Evolutionary conservation across 345 rosid genomes (phyloP).

Genomic region (Durio zibethinus): DNA sequence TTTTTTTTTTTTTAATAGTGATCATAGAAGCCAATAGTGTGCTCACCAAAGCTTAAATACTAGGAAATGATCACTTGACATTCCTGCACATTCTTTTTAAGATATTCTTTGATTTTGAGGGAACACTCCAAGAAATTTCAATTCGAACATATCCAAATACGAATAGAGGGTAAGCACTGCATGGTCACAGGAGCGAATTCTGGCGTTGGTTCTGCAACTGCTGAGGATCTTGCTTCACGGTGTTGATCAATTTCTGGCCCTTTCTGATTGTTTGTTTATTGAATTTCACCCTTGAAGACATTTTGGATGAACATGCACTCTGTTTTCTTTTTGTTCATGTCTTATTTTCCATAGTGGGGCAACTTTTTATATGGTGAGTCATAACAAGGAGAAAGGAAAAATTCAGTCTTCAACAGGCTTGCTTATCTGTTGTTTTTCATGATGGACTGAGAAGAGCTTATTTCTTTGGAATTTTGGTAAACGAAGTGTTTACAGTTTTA

Average conservation of each 20-base stretch:
- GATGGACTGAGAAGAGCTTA: background rate
- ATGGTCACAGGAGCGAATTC: constrained; percentile 94
- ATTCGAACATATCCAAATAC: constrained; percentile 58
- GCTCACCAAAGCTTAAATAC: background rate
- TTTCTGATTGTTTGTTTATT: constrained; percentile 10
- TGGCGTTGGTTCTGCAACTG: constrained; percentile 85
- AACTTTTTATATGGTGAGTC: constrained; percentile 80
- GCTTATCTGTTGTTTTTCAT: background rate
- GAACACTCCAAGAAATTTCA: constrained; percentile 70
- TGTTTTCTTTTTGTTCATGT: constrained; percentile 4
- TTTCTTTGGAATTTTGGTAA: background rate
- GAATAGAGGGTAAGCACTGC: constrained; percentile 69
- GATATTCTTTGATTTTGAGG: constrained; percentile 31
- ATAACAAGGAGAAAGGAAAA: constrained; percentile 75
- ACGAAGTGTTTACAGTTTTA: background rate
- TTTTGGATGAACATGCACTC: background rate
- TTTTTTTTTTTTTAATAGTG: background rate
- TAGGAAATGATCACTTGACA: background rate
- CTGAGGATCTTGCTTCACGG: constrained; percentile 96
- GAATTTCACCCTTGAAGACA: background rate
- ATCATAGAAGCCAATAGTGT: background rate
- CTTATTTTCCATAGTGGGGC: constrained; percentile 56
- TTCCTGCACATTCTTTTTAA: background rate
- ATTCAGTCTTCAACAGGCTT: constrained; percentile 61
- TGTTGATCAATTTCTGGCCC: constrained; percentile 22